Base-by-base conservation (phyloP, 2,329 filamentous ascomycete genomes). In the Epichloe gansuensis region DNA sequence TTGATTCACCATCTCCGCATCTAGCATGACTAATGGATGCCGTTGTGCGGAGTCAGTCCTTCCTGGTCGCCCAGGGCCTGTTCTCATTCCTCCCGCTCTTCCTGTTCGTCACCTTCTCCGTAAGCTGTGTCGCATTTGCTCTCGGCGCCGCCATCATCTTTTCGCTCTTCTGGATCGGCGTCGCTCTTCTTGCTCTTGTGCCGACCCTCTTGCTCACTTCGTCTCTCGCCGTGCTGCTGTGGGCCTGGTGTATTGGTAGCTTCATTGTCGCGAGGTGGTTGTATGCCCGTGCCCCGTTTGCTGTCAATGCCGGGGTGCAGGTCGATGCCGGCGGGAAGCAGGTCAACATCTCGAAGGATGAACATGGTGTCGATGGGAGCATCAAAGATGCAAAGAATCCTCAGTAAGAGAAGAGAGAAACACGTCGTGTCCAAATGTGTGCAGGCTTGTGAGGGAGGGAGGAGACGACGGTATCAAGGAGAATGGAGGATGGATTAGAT, bases 191-290 rank as follows among this genome's bases (percentile, higher is more conserved):
- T 47, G 63, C 90, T 41, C 74, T 93, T 15, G 68, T 87, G 0
- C 86, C 86, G 1, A 77, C 81, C 0, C 68, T 91, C 39, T 77
- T 87, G 64, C 65, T 87, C 55, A 82, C 84, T 3, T 80, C 76
- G 12, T 75, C 75, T 47, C 65, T 81, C 23, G 85, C 80, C 5
- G 68, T 81, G 1, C 74, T 83, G 54, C 67, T 84, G 55, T 91
- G 86, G 79, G 66, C 78, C 17, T 87, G 82, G 80, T 81, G 75
- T 7, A 68, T 85, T 8, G 77, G 74, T 13, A 76, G 74, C 47
- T 89, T 82, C 63, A 36, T 76, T 49, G 60, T 71, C 40, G 70
- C 66, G 3, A 69, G 70, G 48, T 76, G 72, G 68, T 51, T 73
- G 12, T 80, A 77, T 58, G 63, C 60, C 31, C 63, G 63, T 51